Percentiles rank a stretch among this genome's conserved stretches.
These are phyloP conservation scores for Magnaporthiopsis rhizophila DNA, from an alignment of 2,329 filamentous ascomycete species.

Conservation along the genomic window DNA sequence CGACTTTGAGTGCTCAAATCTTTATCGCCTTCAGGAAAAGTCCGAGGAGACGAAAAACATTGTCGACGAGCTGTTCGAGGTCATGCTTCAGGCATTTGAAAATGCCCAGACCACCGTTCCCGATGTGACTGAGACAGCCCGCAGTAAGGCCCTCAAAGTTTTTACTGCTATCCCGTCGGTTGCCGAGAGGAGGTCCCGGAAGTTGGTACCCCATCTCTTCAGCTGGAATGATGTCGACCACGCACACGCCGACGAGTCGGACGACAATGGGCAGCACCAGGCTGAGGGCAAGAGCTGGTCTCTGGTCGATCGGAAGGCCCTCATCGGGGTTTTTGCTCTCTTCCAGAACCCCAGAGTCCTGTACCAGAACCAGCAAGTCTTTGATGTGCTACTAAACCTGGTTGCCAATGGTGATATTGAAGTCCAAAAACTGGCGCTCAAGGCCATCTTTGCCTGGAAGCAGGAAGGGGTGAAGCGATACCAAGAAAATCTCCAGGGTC, in stretches of 20 bases:
- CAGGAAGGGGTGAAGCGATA: slow-evolving; percentile 66
- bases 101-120: slow-evolving; percentile 49
- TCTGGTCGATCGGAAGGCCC: slow-evolving; percentile 72
- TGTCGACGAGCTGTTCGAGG: slow-evolving; percentile 43
- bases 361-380: slow-evolving; percentile 69
- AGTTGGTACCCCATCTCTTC: slow-evolving; percentile 78
- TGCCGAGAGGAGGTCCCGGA: slow-evolving; percentile 79
- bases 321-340: slow-evolving; percentile 73
- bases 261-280: slow-evolving; percentile 34
- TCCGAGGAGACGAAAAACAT: slow-evolving; percentile 44
- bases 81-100: slow-evolving; percentile 57
- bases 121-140: slow-evolving; percentile 46
- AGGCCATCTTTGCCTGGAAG: slow-evolving; percentile 86
- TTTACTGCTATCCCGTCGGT: slow-evolving; percentile 64
- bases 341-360: slow-evolving; percentile 83
- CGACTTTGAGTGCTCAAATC: slow-evolving; percentile 79
- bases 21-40: slow-evolving; percentile 49
- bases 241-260: slow-evolving; percentile 21
- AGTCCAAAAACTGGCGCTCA: slow-evolving; percentile 77
- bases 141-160: slow-evolving; percentile 73
- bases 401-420: slow-evolving; percentile 85
- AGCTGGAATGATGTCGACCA: slow-evolving; percentile 49
- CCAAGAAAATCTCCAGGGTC: slow-evolving; percentile 74
- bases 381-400: slow-evolving; percentile 64
- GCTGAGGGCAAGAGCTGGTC: slow-evolving; percentile 49